These are phyloP conservation scores for Tylopilus vinaceipallidus DNA, from an alignment of 768 basidiomycete genomes.

Conservation along the genomic window DNA sequence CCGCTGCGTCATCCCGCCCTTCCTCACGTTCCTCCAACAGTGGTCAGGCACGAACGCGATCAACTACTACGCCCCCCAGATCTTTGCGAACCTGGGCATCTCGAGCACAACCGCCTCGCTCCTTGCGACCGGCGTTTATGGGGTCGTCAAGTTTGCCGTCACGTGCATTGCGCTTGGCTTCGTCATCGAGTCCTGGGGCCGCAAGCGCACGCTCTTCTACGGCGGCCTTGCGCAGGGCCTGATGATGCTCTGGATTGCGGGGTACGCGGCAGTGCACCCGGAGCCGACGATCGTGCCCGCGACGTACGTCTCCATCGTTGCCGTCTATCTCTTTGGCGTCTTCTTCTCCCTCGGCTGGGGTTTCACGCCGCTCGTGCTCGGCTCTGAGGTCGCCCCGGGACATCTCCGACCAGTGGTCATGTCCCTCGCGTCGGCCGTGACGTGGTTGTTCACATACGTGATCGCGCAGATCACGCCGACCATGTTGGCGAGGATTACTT, in stretches of 20 bases:
- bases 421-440: constrained; percentile 30
- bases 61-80: constrained; percentile 39
- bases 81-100: constrained; percentile 38
- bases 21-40: constrained; percentile 38
- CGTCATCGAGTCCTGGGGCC: constrained; percentile 39
- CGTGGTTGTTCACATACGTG: constrained; percentile 39
- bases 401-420: constrained; percentile 35
- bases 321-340: constrained; percentile 37
- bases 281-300: constrained; percentile 22
- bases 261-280: constrained; percentile 33
- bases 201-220: constrained; percentile 36
- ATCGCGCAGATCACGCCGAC: constrained; percentile 39
- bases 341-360: constrained; percentile 37
- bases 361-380: constrained; percentile 34
- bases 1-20: constrained; percentile 32
- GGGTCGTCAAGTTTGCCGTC: constrained; percentile 37
- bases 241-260: constrained; percentile 39
- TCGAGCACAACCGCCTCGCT: constrained; percentile 31
- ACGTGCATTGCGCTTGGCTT: constrained; percentile 34
- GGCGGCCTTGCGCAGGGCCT: constrained; percentile 36
- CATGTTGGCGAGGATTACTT: constrained; percentile 29
- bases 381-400: constrained; percentile 36
- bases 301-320: constrained; percentile 34
- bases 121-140: constrained; percentile 41
- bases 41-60: constrained; percentile 43